Conservation (phyloP, 2,329 filamentous ascomycete species). For the Trichophyton mentagrophytes region DNA sequence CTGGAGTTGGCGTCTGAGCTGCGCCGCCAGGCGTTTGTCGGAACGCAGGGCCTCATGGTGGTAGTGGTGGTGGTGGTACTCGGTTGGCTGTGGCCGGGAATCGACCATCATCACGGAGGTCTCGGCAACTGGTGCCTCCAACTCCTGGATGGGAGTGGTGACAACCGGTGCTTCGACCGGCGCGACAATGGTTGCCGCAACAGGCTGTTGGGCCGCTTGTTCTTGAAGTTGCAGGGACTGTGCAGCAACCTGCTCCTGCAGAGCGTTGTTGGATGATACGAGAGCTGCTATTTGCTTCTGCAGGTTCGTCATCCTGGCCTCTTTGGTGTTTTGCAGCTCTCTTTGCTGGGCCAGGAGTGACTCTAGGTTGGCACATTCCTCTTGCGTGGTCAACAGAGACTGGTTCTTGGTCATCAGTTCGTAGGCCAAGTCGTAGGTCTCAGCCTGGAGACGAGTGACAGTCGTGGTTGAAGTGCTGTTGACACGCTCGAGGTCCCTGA, state of each 20-base stretch:
- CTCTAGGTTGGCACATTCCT: not conserved
- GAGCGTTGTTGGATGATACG: constrained; percentile 1
- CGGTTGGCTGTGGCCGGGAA: not conserved
- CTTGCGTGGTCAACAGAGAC: not conserved
- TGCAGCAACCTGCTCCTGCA: not conserved
- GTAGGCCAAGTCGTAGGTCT: not conserved
- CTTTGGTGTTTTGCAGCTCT: not conserved
- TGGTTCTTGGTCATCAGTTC: constrained; percentile 1
- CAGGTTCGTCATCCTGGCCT: constrained; percentile 5
- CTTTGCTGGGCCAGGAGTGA: not conserved
- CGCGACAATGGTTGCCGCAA: not conserved
- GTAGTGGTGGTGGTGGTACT: not conserved
- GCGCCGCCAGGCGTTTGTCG: not conserved
- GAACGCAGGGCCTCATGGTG: not conserved
- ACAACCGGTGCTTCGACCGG: not conserved
- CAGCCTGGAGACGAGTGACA: not conserved
- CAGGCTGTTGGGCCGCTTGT: not conserved
- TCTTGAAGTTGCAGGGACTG: constrained; percentile 1
- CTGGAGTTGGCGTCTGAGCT: constrained; percentile 6
- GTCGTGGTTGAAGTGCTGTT: constrained; percentile 1
- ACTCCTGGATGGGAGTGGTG: not conserved
- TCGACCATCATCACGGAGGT: not conserved
- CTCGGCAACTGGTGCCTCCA: not conserved
- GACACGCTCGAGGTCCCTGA: constrained; percentile 7
- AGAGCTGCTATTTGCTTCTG: not conserved